Base-by-base conservation (phyloP, 805 yeast species). In the Yamadazyma tumulicola region DNA sequence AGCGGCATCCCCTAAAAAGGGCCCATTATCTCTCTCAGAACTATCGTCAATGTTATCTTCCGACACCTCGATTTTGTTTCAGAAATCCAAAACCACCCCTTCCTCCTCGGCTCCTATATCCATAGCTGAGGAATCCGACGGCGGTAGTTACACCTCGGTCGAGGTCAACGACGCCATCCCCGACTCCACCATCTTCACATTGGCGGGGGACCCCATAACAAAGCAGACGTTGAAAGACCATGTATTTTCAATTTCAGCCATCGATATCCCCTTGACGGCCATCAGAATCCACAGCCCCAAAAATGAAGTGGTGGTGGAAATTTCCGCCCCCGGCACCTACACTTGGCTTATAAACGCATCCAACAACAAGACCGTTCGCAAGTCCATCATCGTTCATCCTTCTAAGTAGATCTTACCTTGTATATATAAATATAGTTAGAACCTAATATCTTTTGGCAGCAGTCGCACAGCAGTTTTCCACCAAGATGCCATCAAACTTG, bases 11-110 rank as follows among this genome's bases (percentile, higher is more conserved):
- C 34, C 37, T 20, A 20, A 29, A 5, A 7, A 24, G 22, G 48
- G 46, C 6, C 61, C 65, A 14, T 45, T 67, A 51, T 59, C 71
- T 4, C 49, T 63, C 37, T 59, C 60, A 32, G 69, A 67, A 38
- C 59, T 67, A 43, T 55, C 67, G 9, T 45, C 32, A 31, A 54
- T 67, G 39, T 64, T 67, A 26, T n/a, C 35, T 31, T 9, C 18
- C 28, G 19, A 29, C 33, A 17, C 33, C 29, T 36, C 44, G 23
- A 7, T 24, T 8, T 14, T 26, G 6, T 14, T 11, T 9, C 7
- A 13, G 7, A 14, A 14, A 6, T 8, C 7, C 19, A 26, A 26
- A 14, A 6, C 14, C 27, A 42, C 42, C 19, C 34, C 53, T 12
- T 37, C 48, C 7, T 8, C 7, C 13, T 8, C 27, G 14, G 27